Evolutionary conservation across 371 early-diverging fungal species (phyloP), one percentile per base, ranked within the genome.

Genomic region (Basidiobolus meristosporus): DNA sequence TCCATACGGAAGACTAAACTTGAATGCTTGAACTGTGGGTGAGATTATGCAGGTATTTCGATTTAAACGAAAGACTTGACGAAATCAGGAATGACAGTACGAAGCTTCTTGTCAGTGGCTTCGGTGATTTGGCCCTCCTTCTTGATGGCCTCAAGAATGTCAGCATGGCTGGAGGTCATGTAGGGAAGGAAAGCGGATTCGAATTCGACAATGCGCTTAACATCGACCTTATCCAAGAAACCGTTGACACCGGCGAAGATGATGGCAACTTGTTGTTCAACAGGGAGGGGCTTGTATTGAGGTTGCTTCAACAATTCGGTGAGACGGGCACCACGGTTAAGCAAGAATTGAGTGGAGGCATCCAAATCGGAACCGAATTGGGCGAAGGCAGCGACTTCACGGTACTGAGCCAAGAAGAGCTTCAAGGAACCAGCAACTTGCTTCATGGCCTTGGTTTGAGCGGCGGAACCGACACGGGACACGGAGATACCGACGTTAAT

Each of bases 401-500:
- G 90, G 80, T 89, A 89, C 65, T 91, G 93, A 48, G 93, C 93
- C 54, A 92, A 70, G 82, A 84, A 90, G 53, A 92, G 82, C 77
- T 92, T 92, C 47, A 92, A 70, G 52, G 91, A 90, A 58, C 93
- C 93, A 46, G 91, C 91, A 48, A 92, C 91, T 65, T 92, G 90
- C 72, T 87, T 87, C 93, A 92, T 92, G 54, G 93, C 91, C 77
- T 90, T 88, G 63, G 88, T 84, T 68, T 92, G 93, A 50, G 93
- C 93, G 54, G 91, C 89, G 56, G 90, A 88, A 54, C 93, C 93
- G 75, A 92, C 91, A 79, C 93, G 87, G 52, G 90, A 88, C 53
- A 92, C 93, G 60, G 90, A 89, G 42, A 92, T 69, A 90, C 93
- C 93, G 65, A 92, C 91, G 73, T 92, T 92, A 61, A 91, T 91